phyloP scores from a whole-genome alignment of 1,139 yeast genomes.

The Lodderomyces orthopsilosis region DNA sequence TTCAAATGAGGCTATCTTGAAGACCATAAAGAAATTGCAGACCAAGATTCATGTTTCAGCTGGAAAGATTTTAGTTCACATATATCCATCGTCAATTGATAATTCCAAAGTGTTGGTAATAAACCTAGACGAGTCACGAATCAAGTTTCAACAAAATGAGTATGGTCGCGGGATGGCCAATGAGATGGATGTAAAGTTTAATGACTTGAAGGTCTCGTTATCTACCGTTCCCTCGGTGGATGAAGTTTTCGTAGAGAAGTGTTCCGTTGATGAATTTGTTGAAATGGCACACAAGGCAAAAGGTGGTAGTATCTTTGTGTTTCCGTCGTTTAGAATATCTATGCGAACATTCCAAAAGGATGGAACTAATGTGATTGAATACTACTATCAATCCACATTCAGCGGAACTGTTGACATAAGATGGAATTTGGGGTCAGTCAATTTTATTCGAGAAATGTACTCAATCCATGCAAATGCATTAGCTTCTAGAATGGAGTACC shows the following conservation, averaged over 20 bases:
- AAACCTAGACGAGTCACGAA: slow-evolving; percentile 56
- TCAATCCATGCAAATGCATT: slow-evolving; percentile 57
- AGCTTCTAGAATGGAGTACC: slow-evolving; percentile 34
- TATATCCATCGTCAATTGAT: slow-evolving; percentile 73
- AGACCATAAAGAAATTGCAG: slow-evolving; percentile 41
- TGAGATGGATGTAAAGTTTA: slow-evolving; percentile 50
- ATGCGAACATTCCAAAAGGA: slow-evolving; percentile 73
- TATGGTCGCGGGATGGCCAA: slow-evolving; percentile 49
- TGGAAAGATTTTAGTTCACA: slow-evolving; percentile 54
- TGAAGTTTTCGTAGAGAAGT: slow-evolving; percentile 40
- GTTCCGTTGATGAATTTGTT: slow-evolving; percentile 56
- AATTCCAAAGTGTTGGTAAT: slow-evolving; percentile 73
- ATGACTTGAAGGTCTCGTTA: slow-evolving; percentile 63
- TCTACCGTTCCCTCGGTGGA: slow-evolving; percentile 50
- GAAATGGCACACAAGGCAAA: slow-evolving; percentile 54
- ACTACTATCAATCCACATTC: slow-evolving; percentile 65
- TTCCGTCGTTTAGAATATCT: slow-evolving; percentile 70
- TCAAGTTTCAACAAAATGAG: slow-evolving; percentile 59
- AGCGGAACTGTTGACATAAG: slow-evolving; percentile 88
- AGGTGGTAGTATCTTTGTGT: slow-evolving; percentile 78
- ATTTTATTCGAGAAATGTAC: slow-evolving; percentile 85
- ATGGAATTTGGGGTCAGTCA: slow-evolving; percentile 94
- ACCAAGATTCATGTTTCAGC: slow-evolving; percentile 64
- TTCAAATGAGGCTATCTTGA: slow-evolving; percentile 29
- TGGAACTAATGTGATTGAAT: slow-evolving; percentile 54